Base-by-base conservation (phyloP, 106 monocot genomes). In the Vanilla planifolia region DNA sequence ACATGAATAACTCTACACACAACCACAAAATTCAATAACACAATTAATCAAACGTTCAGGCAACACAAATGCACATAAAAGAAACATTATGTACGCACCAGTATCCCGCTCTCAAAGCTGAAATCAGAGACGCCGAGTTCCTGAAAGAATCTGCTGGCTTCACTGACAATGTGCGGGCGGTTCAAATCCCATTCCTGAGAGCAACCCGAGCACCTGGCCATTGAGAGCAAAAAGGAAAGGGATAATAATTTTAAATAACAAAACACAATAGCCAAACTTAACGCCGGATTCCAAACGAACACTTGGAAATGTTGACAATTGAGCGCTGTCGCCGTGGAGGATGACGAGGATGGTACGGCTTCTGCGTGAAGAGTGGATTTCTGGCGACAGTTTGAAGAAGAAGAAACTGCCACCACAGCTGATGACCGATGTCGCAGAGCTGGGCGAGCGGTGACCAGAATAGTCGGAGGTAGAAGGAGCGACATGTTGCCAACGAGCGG, bases 191-290 rank as follows among this genome's bases (percentile, higher is more conserved):
- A 80, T 73, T 98, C 91, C 50, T 88, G 75, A 10, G 81, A 76
- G 72, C 96, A 98, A 21, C 96, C 96, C 0, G 91, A 91, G 63
- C 91, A 98, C 59, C 96, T 98, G 41, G 15, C 33, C 4, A 40
- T 30, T 27, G 42, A 34, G 24, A 55, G 8, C 34, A 66, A 55
- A 37, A 0, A n/a, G 7, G 1, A 24, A 59, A n/a, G 6, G 2
- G n/a, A 20, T 19, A 36, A 45, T 53, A 63, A 40, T 40, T 40
- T 29, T 25, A 40, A 27, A 50, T 4, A 33, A 25, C 25, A n/a
- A 55, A 8, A 43, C 42, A 51, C 8, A 65, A 29, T 15, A 33
- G 11, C 33, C 33, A 55, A 10, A 14, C 11, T 9, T 22, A 22
- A 21, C 29, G 16, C 0, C 13, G 33, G 40, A 51, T 33, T 37